Percentiles rank a stretch among this genome's conserved stretches.
Conservation (phyloP, 441 rosid genomes). For the Melastoma candidum region DNA sequence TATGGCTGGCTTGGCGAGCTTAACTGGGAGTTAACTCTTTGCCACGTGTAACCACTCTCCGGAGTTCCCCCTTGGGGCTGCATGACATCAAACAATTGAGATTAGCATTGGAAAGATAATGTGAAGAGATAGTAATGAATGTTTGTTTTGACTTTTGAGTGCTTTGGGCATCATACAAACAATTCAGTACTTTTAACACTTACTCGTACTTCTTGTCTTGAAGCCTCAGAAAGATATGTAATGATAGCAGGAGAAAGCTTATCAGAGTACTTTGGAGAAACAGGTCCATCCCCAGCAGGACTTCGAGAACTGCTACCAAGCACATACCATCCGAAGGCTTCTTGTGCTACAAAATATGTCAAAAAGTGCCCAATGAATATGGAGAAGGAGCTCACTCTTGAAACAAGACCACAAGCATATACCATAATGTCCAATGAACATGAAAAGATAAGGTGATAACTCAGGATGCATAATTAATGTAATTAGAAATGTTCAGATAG, state of each 20-base stretch:
- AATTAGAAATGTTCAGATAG: too few species aligned
- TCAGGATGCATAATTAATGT: too few species aligned
- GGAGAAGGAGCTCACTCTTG: slow-evolving; percentile 4
- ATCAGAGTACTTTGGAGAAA: slow-evolving; percentile 96
- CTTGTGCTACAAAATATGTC: slow-evolving; percentile 56
- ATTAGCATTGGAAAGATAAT: too few species aligned
- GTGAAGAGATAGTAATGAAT: too few species aligned
- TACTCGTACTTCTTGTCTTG: slow-evolving; percentile 97
- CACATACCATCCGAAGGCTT: slow-evolving; percentile 85
- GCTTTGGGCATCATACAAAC: too few species aligned
- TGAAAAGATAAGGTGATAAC: too few species aligned
- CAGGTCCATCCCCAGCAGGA: slow-evolving; percentile 71
- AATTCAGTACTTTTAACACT: slow-evolving; percentile 17
- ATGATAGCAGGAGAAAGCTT: slow-evolving; percentile 95
- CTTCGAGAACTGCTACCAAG: slow-evolving; percentile 89
- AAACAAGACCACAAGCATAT: neutral
- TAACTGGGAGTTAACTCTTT: slow-evolving; percentile 95
- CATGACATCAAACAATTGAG: slow-evolving; percentile 9
- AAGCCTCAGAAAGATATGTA: slow-evolving; percentile 92
- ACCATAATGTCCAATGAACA: too few species aligned
- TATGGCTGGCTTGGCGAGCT: slow-evolving; percentile 99
- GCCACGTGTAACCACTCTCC: slow-evolving; percentile 90
- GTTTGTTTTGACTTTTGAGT: too few species aligned
- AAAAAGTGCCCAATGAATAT: slow-evolving; percentile 7
- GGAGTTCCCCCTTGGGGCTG: slow-evolving; percentile 90